A percentile compares a stretch with the other conserved stretches of the same genome.
These are phyloP conservation scores for Cydonia oblonga DNA, from an alignment of 331 rosid genomes.

Conservation along the genomic window DNA sequence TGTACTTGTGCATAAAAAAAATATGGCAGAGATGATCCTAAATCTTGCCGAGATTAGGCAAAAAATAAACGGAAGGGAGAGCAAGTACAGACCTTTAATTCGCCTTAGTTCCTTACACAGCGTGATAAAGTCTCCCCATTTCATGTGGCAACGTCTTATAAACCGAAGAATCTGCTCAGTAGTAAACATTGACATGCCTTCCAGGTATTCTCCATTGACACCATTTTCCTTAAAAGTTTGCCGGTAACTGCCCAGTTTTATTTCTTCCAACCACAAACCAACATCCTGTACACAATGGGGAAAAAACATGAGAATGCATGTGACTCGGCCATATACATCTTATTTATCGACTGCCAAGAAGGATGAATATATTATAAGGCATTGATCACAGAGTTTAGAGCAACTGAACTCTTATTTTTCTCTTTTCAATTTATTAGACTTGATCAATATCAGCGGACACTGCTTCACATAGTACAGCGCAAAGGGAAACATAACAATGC, in stretches of 20 bases:
- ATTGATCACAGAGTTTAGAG: not conserved
- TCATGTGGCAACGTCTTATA: constrained; percentile 97
- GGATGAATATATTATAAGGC: not conserved
- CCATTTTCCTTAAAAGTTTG: constrained; percentile 89
- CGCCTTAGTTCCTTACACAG: constrained; percentile 97
- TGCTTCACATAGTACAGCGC: not conserved
- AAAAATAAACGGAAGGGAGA: not conserved
- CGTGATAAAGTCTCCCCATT: constrained; percentile 98
- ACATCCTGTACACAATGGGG: constrained; percentile 63
- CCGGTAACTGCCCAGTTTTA: constrained; percentile 83
- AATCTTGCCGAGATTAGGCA: not conserved
- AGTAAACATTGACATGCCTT: constrained; percentile 99
- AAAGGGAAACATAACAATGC: not conserved
- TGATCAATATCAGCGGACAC: not conserved
- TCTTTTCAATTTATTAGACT: not conserved
- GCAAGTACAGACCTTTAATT: constrained; percentile 63
- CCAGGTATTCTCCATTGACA: constrained; percentile 94
- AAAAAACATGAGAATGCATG: constrained; percentile 1
- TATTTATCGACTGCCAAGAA: not conserved
- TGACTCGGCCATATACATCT: not conserved
- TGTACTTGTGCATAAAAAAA: too few relatives aligned
- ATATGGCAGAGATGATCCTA: not conserved
- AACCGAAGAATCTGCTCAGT: constrained; percentile 98
- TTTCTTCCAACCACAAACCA: constrained; percentile 95
- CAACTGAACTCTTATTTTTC: not conserved